Percentiles rank a stretch among this genome's conserved stretches.
Evolutionary conservation across 2,329 filamentous ascomycete species (phyloP).

Genomic region (Trichoderma polysporum): DNA sequence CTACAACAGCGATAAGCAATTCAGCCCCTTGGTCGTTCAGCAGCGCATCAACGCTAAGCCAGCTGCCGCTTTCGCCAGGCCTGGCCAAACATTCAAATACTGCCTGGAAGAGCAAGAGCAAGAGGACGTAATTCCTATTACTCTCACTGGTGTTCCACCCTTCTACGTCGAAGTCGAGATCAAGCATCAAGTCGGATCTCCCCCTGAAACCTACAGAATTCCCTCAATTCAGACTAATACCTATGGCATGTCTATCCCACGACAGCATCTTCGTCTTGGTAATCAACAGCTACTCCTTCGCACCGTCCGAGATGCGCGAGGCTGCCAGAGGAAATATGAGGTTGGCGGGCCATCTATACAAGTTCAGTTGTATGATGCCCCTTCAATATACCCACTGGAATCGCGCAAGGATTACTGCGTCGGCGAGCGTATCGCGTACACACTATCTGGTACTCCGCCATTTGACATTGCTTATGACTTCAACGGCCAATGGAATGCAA

Average conservation of each 20-base stretch:
- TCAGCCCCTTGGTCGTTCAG: slow-evolving; percentile 66
- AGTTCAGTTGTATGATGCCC: slow-evolving; percentile 89
- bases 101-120: slow-evolving; percentile 80
- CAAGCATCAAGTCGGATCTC: slow-evolving; percentile 80
- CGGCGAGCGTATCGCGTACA: slow-evolving; percentile 90
- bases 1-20: slow-evolving; percentile 72
- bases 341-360: slow-evolving; percentile 73
- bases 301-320: slow-evolving; percentile 81
- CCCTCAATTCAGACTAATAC: slow-evolving; percentile 72
- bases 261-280: slow-evolving; percentile 81
- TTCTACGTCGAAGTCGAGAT: slow-evolving; percentile 92
- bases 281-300: slow-evolving; percentile 85
- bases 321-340: slow-evolving; percentile 79
- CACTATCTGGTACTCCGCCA: slow-evolving; percentile 83
- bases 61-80: slow-evolving; percentile 75
- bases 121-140: slow-evolving; percentile 86
- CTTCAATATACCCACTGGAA: slow-evolving; percentile 85
- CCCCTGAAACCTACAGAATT: slow-evolving; percentile 78
- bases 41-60: slow-evolving; percentile 86
- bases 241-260: slow-evolving; percentile 81
- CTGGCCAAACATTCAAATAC: slow-evolving; percentile 92
- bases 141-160: slow-evolving; percentile 77
- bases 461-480: slow-evolving; percentile 95
- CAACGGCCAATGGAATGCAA: slow-evolving; percentile 76
- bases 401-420: slow-evolving; percentile 88